These are phyloP conservation scores for Dictyophora rubrovolvata DNA, from an alignment of 768 basidiomycete genomes.

Conservation along the genomic window DNA sequence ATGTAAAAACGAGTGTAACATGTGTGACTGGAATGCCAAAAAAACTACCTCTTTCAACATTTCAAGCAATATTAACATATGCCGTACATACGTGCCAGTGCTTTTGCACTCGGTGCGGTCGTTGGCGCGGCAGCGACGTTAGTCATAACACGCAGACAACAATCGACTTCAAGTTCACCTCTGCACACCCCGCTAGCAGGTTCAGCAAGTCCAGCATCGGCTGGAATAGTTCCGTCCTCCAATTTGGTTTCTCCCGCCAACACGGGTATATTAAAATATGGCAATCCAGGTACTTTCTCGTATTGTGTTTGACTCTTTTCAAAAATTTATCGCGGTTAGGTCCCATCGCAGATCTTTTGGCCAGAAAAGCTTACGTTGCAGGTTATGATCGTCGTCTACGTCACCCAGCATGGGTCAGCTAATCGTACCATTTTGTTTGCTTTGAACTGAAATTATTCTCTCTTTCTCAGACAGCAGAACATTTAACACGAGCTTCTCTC, in stretches of 20 bases:
- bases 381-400: conserved; percentile 84
- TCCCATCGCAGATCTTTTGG: conserved; percentile 70
- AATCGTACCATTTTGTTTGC: not conserved
- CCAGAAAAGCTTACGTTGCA: conserved; percentile 75
- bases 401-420: conserved; percentile 85
- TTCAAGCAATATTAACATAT: not conserved
- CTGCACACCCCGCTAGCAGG: conserved; percentile 7
- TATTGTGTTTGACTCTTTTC: not conserved
- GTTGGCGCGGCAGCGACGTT: conserved; percentile 59
- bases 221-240: conserved; percentile 7
- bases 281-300: conserved; percentile 63
- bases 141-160: conserved; percentile 12
- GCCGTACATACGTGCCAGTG: conserved; percentile 45
- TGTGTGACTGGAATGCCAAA: not conserved
- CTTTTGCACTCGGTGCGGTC: conserved; percentile 75
- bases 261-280: conserved; percentile 56
- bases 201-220: not conserved
- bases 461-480: conserved; percentile 75
- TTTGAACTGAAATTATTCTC: not conserved
- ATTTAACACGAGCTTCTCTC: conserved; percentile 73
- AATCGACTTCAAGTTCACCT: conserved; percentile 8
- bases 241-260: not conserved
- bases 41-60: not conserved
- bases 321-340: conserved; percentile 36
- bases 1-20: no score